phyloP scores from a whole-genome alignment of 352 stramenopile species.

The Globisporangium solare region DNA sequence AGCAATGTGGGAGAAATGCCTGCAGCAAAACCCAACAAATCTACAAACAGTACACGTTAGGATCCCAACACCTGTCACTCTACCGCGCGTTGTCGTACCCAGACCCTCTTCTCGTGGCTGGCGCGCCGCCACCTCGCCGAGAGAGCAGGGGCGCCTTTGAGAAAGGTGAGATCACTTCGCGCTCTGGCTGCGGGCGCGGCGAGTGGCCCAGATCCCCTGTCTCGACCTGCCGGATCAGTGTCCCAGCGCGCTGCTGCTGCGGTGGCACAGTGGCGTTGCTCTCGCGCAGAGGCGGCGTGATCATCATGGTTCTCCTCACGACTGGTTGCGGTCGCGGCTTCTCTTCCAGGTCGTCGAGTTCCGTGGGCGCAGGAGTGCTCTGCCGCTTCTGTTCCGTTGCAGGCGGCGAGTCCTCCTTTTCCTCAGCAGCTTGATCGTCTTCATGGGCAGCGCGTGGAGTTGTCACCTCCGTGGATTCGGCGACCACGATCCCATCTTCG shows the following conservation, averaged over 20 bases:
- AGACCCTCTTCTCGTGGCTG: slow-evolving; percentile 29
- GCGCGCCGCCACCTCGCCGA: slow-evolving; percentile 20
- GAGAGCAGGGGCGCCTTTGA: slow-evolving; percentile 64
- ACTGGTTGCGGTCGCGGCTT: too few relatives aligned
- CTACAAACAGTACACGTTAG: slow-evolving; percentile 4
- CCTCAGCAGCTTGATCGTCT: not conserved
- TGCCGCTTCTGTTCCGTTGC: not conserved
- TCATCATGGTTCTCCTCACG: too few relatives aligned
- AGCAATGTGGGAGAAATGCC: too few relatives aligned
- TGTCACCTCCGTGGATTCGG: not conserved
- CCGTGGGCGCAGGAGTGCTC: not conserved
- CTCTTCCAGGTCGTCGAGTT: not conserved
- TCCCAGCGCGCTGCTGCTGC: slow-evolving; percentile 13
- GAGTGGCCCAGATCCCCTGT: slow-evolving; percentile 26
- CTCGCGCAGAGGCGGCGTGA: too few relatives aligned
- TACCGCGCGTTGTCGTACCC: slow-evolving; percentile 63
- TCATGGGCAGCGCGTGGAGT: not conserved
- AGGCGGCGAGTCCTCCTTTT: slow-evolving; percentile 4
- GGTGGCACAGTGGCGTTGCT: not conserved
- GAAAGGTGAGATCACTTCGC: slow-evolving; percentile 52
- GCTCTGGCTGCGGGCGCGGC: slow-evolving; percentile 29
- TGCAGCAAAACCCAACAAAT: not conserved
- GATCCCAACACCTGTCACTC: slow-evolving; percentile 1
- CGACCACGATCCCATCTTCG: slow-evolving; percentile 24
- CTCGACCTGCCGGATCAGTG: slow-evolving; percentile 15